Percentiles rank a stretch among this genome's conserved stretches.
phyloP scores from a whole-genome alignment of 257 asterid species.

The Solanum paucissectum region DNA sequence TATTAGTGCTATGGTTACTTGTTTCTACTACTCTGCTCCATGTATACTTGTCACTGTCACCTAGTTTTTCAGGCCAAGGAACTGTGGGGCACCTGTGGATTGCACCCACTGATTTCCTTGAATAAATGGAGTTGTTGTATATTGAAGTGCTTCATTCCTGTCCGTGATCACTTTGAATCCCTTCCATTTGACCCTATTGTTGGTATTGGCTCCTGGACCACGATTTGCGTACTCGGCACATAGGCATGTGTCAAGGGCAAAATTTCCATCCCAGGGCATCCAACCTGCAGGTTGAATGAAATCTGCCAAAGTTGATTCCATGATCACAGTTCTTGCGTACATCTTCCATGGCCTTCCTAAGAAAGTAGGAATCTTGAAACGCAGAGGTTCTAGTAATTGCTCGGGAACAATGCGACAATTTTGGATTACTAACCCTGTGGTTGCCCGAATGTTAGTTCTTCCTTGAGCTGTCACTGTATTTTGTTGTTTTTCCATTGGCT shows the following conservation, averaged over 20 bases:
- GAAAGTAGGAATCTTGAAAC: constrained; percentile 20
- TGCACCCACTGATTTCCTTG: constrained; percentile 24
- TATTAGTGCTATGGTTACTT: background rate
- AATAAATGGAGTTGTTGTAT: constrained; percentile 19
- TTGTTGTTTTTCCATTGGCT: constrained; percentile 35
- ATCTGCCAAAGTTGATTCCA: constrained; percentile 27
- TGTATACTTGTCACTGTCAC: background rate
- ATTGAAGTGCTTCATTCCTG: constrained; percentile 23
- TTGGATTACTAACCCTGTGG: constrained; percentile 29
- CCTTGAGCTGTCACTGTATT: constrained; percentile 38
- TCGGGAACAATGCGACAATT: constrained; percentile 31
- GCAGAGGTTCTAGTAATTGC: constrained; percentile 10
- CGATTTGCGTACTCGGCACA: constrained; percentile 26
- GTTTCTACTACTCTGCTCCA: background rate
- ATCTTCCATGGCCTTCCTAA: constrained; percentile 36
- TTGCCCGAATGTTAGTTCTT: constrained; percentile 5
- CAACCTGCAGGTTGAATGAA: constrained; percentile 35
- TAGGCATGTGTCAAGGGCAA: constrained; percentile 23
- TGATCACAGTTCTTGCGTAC: constrained; percentile 23
- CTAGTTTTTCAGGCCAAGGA: constrained; percentile 16
- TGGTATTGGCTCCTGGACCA: constrained; percentile 25
- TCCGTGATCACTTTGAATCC: constrained; percentile 16
- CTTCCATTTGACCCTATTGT: constrained; percentile 30
- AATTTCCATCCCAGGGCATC: constrained; percentile 32
- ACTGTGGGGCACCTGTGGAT: constrained; percentile 11